phyloP scores from a whole-genome alignment of 257 asterid species.

The Primulina huaijiensis region DNA sequence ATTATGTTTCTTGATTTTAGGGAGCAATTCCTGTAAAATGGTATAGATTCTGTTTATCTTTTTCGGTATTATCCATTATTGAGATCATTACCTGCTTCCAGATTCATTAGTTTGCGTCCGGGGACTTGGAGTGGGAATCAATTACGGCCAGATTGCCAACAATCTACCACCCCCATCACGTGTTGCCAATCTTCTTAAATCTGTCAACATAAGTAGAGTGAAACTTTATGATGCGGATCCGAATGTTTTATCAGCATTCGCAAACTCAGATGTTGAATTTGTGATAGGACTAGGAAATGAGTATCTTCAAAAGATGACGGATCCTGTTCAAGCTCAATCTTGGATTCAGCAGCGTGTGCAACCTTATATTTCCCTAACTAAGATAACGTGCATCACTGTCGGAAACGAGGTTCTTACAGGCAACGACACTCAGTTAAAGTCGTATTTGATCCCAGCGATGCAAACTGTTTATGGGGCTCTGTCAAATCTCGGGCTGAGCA shows the following conservation, averaged over 20 bases:
- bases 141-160: slow-evolving; percentile 92
- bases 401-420: slow-evolving; percentile 88
- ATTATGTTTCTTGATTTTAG: slow-evolving; percentile 1
- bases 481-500: slow-evolving; percentile 52
- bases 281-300: slow-evolving; percentile 79
- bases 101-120: slow-evolving; percentile 38
- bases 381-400: slow-evolving; percentile 66
- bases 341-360: slow-evolving; percentile 78
- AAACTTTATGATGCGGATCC: slow-evolving; percentile 93
- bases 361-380: slow-evolving; percentile 63
- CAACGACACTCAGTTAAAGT: slow-evolving; percentile 49
- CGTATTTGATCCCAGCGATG: slow-evolving; percentile 83
- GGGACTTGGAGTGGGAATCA: slow-evolving; percentile 75
- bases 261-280: slow-evolving; percentile 68
- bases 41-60: not conserved
- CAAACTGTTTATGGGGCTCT: slow-evolving; percentile 53
- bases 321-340: slow-evolving; percentile 65
- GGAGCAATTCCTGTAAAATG: not conserved
- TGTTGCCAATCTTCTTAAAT: slow-evolving; percentile 57
- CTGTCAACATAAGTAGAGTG: slow-evolving; percentile 72
- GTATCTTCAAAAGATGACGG: slow-evolving; percentile 57
- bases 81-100: slow-evolving; percentile 22
- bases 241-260: slow-evolving; percentile 59
- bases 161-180: slow-evolving; percentile 79
- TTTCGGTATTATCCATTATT: not conserved